Evolutionary conservation across 1,284 basidiomycete species (phyloP), one percentile per base, ranked within the genome.

Genomic region (Apiotrichum akiyoshidainum): DNA sequence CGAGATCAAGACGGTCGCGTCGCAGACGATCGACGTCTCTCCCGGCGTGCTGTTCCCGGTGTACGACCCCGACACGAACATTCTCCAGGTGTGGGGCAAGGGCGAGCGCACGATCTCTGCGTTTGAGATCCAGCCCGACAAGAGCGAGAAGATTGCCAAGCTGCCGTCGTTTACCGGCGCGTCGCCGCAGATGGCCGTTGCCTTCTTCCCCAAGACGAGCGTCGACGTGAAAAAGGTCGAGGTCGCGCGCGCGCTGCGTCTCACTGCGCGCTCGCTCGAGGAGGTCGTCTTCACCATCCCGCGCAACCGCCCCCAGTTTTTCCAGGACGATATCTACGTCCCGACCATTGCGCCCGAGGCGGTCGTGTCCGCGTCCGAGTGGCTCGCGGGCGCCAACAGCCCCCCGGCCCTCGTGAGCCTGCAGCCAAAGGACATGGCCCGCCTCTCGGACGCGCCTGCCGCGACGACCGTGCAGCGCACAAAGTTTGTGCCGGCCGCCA

Each of bases 271-370:
- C 50, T 73, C 72, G 12, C 60, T 81, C 33, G 77, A 81, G 57
- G 69, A 74, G 44, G 78, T 81, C n/a, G 62, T 70, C 2, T 81
- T 81, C 58, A 74, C 66, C 7, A 74, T 82, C 2, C 79, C 80
- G 9, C 66, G 80, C 16, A 78, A 78, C 46, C 73, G 76, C 65
- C 70, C 71, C 16, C 78, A 80, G 26, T 80, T 75, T 70, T 81
- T 81, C 73, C 81, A 82, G 65, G 77, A 82, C 65, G 81, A 82
- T 63, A 78, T 82, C 35, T 82, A 74, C 49, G 61, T 74, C 0
- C 69, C 72, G 1, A 81, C 80, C 4, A 49, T 67, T 2, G 72
- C 79, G 45, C 66, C 68, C 33, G 55, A 16, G 3, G 66, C 76
- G 0, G 42, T 66, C 0, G 47, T 65, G 5, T 59, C 65, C 0